phyloP scores from a whole-genome alignment of 345 rosid genomes.

The Combretum micranthum region DNA sequence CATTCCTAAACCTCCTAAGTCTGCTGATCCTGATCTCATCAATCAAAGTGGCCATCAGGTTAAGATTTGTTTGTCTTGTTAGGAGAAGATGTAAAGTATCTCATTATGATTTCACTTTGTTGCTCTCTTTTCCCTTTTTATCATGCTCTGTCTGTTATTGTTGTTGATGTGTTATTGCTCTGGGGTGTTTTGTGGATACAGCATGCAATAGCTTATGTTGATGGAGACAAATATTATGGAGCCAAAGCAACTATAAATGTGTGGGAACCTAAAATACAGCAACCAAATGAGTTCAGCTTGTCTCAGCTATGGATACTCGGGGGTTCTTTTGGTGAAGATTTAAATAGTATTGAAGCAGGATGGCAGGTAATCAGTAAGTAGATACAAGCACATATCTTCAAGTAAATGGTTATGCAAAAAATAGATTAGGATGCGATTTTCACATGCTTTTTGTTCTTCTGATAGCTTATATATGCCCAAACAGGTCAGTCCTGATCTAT shows the following conservation, averaged over 20 bases:
- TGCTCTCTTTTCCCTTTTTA: background rate
- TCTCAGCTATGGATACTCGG: constrained; percentile 51
- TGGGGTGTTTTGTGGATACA: constrained; percentile 7
- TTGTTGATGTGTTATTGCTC: constrained; percentile 5
- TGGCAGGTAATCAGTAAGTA: constrained; percentile 41
- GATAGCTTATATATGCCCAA: background rate
- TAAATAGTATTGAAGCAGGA: constrained; percentile 52
- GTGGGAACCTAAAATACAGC: constrained; percentile 42
- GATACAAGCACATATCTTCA: too few species aligned
- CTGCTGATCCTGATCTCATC: constrained; percentile 32
- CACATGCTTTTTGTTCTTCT: background rate
- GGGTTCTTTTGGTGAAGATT: constrained; percentile 48
- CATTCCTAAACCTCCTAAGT: constrained; percentile 35
- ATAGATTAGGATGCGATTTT: background rate
- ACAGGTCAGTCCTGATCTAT: constrained; percentile 50
- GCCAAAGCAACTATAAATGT: constrained; percentile 49
- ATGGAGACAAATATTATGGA: constrained; percentile 40
- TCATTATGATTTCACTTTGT: background rate
- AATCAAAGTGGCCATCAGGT: constrained; percentile 26
- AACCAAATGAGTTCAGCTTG: constrained; percentile 43
- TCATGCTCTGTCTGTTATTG: background rate
- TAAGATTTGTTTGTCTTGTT: background rate
- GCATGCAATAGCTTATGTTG: constrained; percentile 49
- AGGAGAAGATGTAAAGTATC: background rate
- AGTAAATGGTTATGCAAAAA: background rate